These are phyloP conservation scores for Gossypium australe DNA, from an alignment of 345 rosid genomes.

Conservation along the genomic window DNA sequence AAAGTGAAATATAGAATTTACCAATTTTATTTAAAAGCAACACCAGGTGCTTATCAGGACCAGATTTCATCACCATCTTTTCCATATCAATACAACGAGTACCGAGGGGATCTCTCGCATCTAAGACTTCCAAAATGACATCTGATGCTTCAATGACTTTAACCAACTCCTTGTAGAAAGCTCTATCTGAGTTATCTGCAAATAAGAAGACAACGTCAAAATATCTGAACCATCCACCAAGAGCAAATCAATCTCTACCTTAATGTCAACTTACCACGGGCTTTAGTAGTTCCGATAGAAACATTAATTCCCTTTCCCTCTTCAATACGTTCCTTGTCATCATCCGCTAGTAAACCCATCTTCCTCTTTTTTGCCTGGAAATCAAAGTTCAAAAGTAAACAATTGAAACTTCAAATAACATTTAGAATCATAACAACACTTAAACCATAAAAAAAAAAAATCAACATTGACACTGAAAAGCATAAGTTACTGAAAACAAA, in stretches of 20 bases:
- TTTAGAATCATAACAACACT: neutral
- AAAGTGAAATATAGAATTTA: constrained; percentile 2
- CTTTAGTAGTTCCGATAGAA: constrained; percentile 29
- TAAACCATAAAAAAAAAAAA: neutral
- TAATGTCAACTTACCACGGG: constrained; percentile 42
- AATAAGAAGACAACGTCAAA: constrained; percentile 10
- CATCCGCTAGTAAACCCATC: constrained; percentile 57
- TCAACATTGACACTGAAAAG: neutral
- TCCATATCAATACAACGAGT: constrained; percentile 93
- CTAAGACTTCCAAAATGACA: constrained; percentile 91
- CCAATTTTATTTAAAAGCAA: constrained; percentile 90
- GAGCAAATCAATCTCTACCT: neutral
- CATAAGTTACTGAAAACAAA: neutral
- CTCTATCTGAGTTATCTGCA: constrained; percentile 78
- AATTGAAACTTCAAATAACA: neutral
- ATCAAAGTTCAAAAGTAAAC: neutral
- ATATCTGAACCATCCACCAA: neutral
- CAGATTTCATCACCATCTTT: constrained; percentile 77
- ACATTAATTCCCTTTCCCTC: constrained; percentile 26
- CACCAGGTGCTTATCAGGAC: constrained; percentile 76
- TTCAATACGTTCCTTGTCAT: constrained; percentile 26
- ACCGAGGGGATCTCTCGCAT: constrained; percentile 91
- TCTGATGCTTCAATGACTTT: constrained; percentile 87
- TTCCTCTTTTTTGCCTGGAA: constrained; percentile 70
- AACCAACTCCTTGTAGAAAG: constrained; percentile 89